Evolutionary conservation across 1,284 basidiomycete species (phyloP), one percentile per base, ranked within the genome.

Genomic region (Tilletia caries): DNA sequence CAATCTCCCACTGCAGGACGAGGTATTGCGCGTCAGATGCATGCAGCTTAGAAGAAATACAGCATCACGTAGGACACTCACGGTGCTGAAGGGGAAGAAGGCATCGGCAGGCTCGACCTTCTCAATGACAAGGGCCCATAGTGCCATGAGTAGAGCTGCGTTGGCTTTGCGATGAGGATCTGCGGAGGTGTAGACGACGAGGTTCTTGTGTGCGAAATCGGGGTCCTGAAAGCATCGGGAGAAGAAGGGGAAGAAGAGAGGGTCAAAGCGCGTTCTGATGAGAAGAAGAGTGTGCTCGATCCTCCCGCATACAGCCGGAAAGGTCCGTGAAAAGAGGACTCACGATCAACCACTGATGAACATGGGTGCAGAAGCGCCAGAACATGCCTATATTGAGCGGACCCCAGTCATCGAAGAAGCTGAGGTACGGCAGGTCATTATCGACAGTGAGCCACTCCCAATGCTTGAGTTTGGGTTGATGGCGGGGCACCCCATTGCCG

Each of bases 41-140:
- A 41, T 34, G 8, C 32, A n/a, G n/a, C n/a, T n/a, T n/a, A n/a
- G 43, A 20, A 44, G 43, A 10, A 44, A 44, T 10, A 44, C 20
- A 44, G 43, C 43, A 20, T 50, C 46, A 23, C 20, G 18, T 3
- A 50, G 13, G 12, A 64, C 4, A 65, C 65, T 46, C 29, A 74
- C 37, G 70, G 79, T 73, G 65, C 75, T 75, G 68, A 80, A 76
- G 3, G 95, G 93, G 78, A 92, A 89, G 83, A 96, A 95, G 1
- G 93, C 93, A 83, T 96, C 92, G 89, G 93, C 95, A 29, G 95
- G 95, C n/a, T 91, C 88, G 70, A 90, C 89, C 73, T 92, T 88
- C 83, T 92, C 90, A 5, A 98, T 93, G 74, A 98, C 93, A 88
- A 98, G 91, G 25, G 79, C 73, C 84, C 95, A 98, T 50, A 98